Percentiles rank a stretch among this genome's conserved stretches.
phyloP scores from a whole-genome alignment of 768 basidiomycete genomes.

The Tylopilus cervinicoccineus region DNA sequence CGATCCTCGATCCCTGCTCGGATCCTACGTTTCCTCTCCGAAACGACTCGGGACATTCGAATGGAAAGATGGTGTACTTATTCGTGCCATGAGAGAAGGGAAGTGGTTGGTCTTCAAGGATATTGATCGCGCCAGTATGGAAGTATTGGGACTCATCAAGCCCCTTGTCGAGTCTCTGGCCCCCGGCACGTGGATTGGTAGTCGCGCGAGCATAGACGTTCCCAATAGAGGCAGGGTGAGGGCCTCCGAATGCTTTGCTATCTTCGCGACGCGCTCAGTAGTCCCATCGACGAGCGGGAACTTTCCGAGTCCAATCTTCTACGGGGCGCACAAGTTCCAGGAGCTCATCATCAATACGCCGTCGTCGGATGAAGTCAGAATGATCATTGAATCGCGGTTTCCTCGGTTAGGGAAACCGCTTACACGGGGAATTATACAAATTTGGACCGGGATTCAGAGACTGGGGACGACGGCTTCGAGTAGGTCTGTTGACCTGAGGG shows the following conservation, averaged over 20 bases:
- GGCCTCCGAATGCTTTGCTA: conserved; percentile 74
- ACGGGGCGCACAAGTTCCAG: conserved; percentile 80
- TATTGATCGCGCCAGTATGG: conserved; percentile 84
- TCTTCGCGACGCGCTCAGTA: conserved; percentile 87
- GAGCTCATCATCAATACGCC: conserved; percentile 66
- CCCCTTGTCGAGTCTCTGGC: conserved; percentile 75
- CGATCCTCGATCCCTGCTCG: conserved; percentile 88
- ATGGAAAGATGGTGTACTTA: conserved; percentile 93
- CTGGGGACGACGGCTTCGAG: conserved; percentile 50
- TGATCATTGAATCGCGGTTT: conserved; percentile 68
- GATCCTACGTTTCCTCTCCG: conserved; percentile 88
- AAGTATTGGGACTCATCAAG: conserved; percentile 84
- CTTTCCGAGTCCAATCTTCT: conserved; percentile 65
- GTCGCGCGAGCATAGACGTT: conserved; percentile 61
- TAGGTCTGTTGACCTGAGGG: conserved; percentile 67
- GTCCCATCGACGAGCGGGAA: conserved; percentile 41
- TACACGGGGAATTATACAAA: conserved; percentile 49
- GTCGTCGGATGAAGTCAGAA: conserved; percentile 57
- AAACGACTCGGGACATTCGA: conserved; percentile 84
- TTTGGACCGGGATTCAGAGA: conserved; percentile 64
- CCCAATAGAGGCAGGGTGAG: conserved; percentile 71
- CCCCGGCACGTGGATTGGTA: conserved; percentile 72
- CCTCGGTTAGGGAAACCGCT: conserved; percentile 50
- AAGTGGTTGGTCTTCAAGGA: conserved; percentile 93
- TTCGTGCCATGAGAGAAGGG: conserved; percentile 85